Percentiles rank a stretch among this genome's conserved stretches.
Evolutionary conservation across 805 yeast species (phyloP).

Genomic region (Candida ipomoeae): DNA sequence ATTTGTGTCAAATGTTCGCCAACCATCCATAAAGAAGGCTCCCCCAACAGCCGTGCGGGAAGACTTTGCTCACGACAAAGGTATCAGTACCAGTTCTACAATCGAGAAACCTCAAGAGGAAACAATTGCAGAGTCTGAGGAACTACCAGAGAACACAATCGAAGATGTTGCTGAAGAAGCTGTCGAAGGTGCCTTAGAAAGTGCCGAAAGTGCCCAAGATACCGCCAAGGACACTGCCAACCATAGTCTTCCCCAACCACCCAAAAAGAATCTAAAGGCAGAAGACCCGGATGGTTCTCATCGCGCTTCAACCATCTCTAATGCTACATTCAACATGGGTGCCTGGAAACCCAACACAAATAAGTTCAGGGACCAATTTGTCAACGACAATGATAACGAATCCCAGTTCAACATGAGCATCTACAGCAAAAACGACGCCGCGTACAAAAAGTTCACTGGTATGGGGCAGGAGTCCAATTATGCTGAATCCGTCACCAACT

Average conservation of each 20-base stretch:
- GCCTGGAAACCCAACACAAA: conserved; percentile 59
- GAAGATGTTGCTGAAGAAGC: not conserved
- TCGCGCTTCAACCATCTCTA: conserved; percentile 30
- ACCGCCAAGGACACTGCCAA: not conserved
- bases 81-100: not conserved
- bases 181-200: too few species aligned
- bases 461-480: conserved; percentile 19
- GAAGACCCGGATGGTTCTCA: conserved; percentile 18
- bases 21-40: conserved; percentile 34
- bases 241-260: not conserved
- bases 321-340: conserved; percentile 43
- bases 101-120: not conserved
- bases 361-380: conserved; percentile 45
- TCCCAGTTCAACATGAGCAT: conserved; percentile 19
- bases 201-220: too few species aligned
- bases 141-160: not conserved
- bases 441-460: conserved; percentile 34
- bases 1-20: conserved; percentile 10
- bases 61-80: not conserved
- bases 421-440: conserved; percentile 19
- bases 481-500: conserved; percentile 14
- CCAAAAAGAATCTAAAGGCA: not conserved
- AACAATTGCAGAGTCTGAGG: not conserved
- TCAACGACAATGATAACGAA: conserved; percentile 41
- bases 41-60: conserved; percentile 20